Evolutionary conservation across 345 rosid genomes (phyloP).

Genomic region (Iberis pinnata): DNA sequence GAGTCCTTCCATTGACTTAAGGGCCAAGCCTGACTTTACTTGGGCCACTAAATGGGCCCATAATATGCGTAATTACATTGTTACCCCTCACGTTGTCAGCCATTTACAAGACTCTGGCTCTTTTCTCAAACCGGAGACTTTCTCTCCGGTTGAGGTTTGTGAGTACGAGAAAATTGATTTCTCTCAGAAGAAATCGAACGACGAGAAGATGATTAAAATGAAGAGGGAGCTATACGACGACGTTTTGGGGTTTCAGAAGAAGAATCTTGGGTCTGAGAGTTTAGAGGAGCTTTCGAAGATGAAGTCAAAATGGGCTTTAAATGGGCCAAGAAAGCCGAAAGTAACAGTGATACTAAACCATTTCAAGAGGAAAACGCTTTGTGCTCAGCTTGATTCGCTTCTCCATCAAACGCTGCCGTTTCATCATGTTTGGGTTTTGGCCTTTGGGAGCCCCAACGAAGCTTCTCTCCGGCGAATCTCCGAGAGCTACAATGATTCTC

Average conservation of each 20-base stretch:
- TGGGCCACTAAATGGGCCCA: slow-evolving; percentile 84
- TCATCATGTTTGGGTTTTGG: slow-evolving; percentile 86
- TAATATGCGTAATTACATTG: slow-evolving; percentile 61
- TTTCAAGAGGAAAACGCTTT: slow-evolving; percentile 91
- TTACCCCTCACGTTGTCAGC: slow-evolving; percentile 51
- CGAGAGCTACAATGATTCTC: slow-evolving; percentile 69
- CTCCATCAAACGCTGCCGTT: slow-evolving; percentile 85
- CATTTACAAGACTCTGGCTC: slow-evolving; percentile 58
- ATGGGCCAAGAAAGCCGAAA: slow-evolving; percentile 56
- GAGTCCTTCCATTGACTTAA: slow-evolving; percentile 74
- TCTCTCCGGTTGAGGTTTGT: slow-evolving; percentile 47
- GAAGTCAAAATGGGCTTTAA: slow-evolving; percentile 78
- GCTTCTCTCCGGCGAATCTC: slow-evolving; percentile 58
- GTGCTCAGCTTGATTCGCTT: slow-evolving; percentile 81
- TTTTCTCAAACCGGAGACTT: slow-evolving; percentile 19
- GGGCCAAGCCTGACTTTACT: slow-evolving; percentile 70
- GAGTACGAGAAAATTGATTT: slow-evolving; percentile 89
- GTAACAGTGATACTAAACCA: slow-evolving; percentile 85
- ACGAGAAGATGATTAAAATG: slow-evolving; percentile 65
- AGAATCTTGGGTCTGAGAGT: slow-evolving; percentile 57
- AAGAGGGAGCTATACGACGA: slow-evolving; percentile 66
- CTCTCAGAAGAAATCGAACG: slow-evolving; percentile 77
- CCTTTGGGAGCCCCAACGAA: slow-evolving; percentile 92
- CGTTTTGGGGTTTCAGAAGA: slow-evolving; percentile 54
- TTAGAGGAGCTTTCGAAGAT: slow-evolving; percentile 60